Percentiles rank a stretch among this genome's conserved stretches.
These are phyloP conservation scores for Fusarium longipes DNA, from an alignment of 2,329 filamentous ascomycete genomes.

Conservation along the genomic window DNA sequence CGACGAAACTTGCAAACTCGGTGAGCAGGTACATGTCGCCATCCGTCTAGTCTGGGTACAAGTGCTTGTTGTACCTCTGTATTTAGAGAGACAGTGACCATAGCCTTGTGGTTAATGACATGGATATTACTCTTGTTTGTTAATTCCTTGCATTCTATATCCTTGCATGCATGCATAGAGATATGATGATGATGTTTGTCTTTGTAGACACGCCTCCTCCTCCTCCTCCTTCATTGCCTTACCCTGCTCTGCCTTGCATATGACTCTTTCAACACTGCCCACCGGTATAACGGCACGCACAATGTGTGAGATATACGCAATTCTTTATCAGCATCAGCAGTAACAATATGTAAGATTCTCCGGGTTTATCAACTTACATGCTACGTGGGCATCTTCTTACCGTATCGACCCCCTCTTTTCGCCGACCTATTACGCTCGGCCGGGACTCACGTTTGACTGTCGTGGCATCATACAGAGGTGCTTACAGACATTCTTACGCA, in stretches of 20 bases:
- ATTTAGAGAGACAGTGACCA: slow-evolving; percentile 24
- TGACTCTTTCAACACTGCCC: slow-evolving; percentile 17
- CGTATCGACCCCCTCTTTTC: slow-evolving; percentile 14
- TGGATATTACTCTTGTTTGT: slow-evolving; percentile 28
- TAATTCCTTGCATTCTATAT: slow-evolving; percentile 23
- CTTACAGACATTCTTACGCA: slow-evolving; percentile 29
- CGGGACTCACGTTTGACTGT: slow-evolving; percentile 18
- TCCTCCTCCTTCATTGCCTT: background rate
- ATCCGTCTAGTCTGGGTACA: slow-evolving; percentile 33
- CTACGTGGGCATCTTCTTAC: slow-evolving; percentile 29
- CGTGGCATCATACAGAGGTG: slow-evolving; percentile 26
- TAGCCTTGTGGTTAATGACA: slow-evolving; percentile 24
- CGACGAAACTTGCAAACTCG: slow-evolving; percentile 31
- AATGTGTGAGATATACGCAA: slow-evolving; percentile 27
- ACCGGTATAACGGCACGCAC: slow-evolving; percentile 38
- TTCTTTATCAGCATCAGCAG: slow-evolving; percentile 25
- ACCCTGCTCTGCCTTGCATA: slow-evolving; percentile 11
- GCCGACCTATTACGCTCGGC: slow-evolving; percentile 20
- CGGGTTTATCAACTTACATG: slow-evolving; percentile 21
- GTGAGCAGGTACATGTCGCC: slow-evolving; percentile 28
- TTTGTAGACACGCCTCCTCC: slow-evolving; percentile 32
- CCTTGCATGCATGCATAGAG: slow-evolving; percentile 15
- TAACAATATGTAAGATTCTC: slow-evolving; percentile 16
- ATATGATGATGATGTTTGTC: slow-evolving; percentile 11
- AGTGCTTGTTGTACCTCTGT: slow-evolving; percentile 32